These are phyloP conservation scores for Blastomyces parvus DNA, from an alignment of 2,329 filamentous ascomycete genomes.

Conservation along the genomic window DNA sequence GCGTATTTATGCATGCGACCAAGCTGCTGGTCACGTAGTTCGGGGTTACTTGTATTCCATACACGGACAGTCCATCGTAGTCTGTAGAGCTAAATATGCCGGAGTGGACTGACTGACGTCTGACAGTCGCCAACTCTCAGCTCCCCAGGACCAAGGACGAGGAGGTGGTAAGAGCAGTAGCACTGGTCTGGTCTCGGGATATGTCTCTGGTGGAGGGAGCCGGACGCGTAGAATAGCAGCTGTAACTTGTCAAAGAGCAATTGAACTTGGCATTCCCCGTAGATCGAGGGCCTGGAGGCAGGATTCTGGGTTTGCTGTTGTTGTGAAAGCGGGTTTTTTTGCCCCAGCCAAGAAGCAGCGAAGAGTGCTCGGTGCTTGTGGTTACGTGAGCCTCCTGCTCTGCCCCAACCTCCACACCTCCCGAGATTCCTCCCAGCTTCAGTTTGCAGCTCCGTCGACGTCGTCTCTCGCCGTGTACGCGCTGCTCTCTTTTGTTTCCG, in stretches of 20 bases:
- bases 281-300: neutral
- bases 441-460: neutral
- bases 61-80: too few relatives aligned
- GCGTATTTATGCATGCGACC: neutral
- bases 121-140: neutral
- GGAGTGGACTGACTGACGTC: neutral
- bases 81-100: neutral
- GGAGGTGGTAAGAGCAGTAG: neutral
- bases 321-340: neutral
- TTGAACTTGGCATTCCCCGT: neutral
- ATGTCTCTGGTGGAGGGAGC: neutral
- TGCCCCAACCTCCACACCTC: neutral
- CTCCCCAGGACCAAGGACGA: neutral
- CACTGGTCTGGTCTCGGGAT: neutral
- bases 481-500: neutral
- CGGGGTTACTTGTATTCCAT: too few relatives aligned
- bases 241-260: neutral
- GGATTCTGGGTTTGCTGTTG: neutral
- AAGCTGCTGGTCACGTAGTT: neutral
- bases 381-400: neutral
- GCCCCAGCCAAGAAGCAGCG: neutral
- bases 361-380: too few relatives aligned
- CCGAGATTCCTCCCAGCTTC: neutral
- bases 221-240: neutral
- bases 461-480: neutral